phyloP scores from a whole-genome alignment of 257 asterid species.

The Sherardia arvensis region DNA sequence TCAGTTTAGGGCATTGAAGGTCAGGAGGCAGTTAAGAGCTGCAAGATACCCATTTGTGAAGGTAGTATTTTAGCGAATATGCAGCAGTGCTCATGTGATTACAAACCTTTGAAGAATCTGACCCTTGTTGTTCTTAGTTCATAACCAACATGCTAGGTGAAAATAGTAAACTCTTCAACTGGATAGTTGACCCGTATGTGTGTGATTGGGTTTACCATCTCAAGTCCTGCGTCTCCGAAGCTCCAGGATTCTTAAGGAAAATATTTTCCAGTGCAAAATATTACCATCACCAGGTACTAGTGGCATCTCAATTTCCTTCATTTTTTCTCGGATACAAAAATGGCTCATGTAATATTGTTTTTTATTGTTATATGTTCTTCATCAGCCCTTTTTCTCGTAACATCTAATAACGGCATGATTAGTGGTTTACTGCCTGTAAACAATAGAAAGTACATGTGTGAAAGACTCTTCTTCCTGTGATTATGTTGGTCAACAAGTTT shows the following conservation, averaged over 20 bases:
- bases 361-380: background rate
- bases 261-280: constrained; percentile 37
- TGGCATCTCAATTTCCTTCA: background rate
- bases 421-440: background rate
- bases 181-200: constrained; percentile 29
- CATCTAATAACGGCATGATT: background rate
- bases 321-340: background rate
- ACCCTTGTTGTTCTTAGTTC: constrained; percentile 30
- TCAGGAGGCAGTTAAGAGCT: constrained; percentile 39
- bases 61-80: constrained; percentile 38
- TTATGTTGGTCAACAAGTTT: background rate
- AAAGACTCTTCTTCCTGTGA: background rate
- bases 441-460: background rate
- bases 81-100: no score
- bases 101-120: background rate
- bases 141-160: constrained; percentile 17
- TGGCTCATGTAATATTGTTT: background rate
- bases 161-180: constrained; percentile 26
- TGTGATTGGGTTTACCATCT: constrained; percentile 21
- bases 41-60: constrained; percentile 53
- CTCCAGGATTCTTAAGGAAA: constrained; percentile 18
- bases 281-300: constrained; percentile 67
- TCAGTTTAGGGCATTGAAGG: constrained; percentile 47
- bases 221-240: constrained; percentile 36
- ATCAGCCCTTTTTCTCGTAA: background rate